A percentile compares a stretch with the other conserved stretches of the same genome.
phyloP scores from a whole-genome alignment of 2,329 filamentous ascomycete genomes.

The Verticillium isaacii region DNA sequence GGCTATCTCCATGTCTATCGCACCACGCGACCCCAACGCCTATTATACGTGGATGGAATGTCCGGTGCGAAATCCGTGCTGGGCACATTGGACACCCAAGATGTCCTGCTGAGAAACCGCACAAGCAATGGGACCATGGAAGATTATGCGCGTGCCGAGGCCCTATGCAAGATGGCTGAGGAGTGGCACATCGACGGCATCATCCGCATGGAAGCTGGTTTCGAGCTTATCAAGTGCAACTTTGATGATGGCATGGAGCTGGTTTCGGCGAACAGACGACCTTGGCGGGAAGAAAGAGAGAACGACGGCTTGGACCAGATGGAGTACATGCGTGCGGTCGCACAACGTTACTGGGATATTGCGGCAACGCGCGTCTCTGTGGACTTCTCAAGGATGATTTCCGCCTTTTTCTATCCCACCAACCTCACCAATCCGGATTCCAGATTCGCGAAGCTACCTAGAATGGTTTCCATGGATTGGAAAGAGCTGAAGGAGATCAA shows the following conservation, averaged over 20 bases:
- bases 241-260: slow-evolving; percentile 37
- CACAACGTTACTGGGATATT: slow-evolving; percentile 29
- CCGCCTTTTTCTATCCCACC: slow-evolving; percentile 33
- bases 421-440: slow-evolving; percentile 32
- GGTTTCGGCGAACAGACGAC: slow-evolving; percentile 17
- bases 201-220: slow-evolving; percentile 58
- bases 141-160: slow-evolving; percentile 42
- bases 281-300: slow-evolving; percentile 1
- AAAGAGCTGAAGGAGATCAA: slow-evolving; percentile 17
- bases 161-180: slow-evolving; percentile 46
- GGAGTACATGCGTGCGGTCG: slow-evolving; percentile 25
- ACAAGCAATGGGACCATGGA: slow-evolving; percentile 16
- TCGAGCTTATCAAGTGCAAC: slow-evolving; percentile 59
- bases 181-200: slow-evolving; percentile 51
- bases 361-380: slow-evolving; percentile 24
- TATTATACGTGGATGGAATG: slow-evolving; percentile 56
- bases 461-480: slow-evolving; percentile 14
- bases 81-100: slow-evolving; percentile 51
- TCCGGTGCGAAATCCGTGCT: slow-evolving; percentile 48
- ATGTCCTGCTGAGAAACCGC: slow-evolving; percentile 36
- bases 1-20: slow-evolving; percentile 53
- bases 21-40: slow-evolving; percentile 37
- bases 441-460: neutral
- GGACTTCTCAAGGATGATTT: slow-evolving; percentile 36
- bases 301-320: slow-evolving; percentile 19